phyloP scores from a whole-genome alignment of 139 green algal genomes.

The Chlamydomonas asymmetrica region DNA sequence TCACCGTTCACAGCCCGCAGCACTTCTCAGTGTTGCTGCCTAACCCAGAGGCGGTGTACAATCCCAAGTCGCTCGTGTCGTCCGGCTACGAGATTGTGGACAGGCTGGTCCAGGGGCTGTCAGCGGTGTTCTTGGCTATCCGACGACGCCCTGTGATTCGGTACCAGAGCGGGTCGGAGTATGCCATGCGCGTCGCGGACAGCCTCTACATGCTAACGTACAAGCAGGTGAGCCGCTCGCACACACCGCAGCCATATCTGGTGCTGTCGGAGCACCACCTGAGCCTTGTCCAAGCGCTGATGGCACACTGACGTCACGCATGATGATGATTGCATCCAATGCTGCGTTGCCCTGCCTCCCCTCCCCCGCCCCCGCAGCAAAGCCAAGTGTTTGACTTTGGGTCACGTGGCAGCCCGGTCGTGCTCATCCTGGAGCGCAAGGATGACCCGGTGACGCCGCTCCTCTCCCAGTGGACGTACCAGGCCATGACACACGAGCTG shows the following conservation, averaged over 20 bases:
- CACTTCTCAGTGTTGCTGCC: too few relatives aligned
- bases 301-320: too few relatives aligned
- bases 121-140: conserved; percentile 77
- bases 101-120: conserved; percentile 75
- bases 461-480: conserved; percentile 67
- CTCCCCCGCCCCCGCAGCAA: conserved; percentile 20
- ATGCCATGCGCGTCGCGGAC: conserved; percentile 68
- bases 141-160: conserved; percentile 77
- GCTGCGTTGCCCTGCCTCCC: too few relatives aligned
- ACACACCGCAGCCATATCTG: too few relatives aligned
- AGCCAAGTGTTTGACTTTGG: conserved; percentile 85
- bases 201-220: conserved; percentile 74
- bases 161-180: conserved; percentile 78
- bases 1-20: too few relatives aligned
- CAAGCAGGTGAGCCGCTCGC: conserved; percentile 45
- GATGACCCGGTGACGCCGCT: conserved; percentile 91
- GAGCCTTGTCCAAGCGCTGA: too few relatives aligned
- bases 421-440: conserved; percentile 83
- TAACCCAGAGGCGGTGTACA: too few relatives aligned
- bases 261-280: too few relatives aligned
- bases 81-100: too few relatives aligned
- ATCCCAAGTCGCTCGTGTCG: too few relatives aligned
- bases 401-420: conserved; percentile 54
- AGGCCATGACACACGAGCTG: conserved; percentile 92
- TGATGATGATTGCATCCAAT: too few relatives aligned